Conservation (phyloP, 495 filamentous ascomycete genomes). For the Bombardia bombarda region DNA sequence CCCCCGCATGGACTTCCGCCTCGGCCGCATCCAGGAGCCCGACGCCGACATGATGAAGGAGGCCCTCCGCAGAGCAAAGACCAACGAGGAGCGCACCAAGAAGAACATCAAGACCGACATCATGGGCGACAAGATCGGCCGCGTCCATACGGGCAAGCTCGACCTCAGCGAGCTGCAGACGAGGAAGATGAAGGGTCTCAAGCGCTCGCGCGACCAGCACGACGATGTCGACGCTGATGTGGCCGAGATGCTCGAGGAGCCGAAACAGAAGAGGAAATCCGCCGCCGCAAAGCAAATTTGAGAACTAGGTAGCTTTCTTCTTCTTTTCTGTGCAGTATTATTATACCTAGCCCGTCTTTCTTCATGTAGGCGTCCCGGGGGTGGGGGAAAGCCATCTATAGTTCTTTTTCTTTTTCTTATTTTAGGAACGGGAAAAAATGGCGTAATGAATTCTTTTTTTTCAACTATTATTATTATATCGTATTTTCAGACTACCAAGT, state of each 20-base stretch:
- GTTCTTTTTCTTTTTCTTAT: too few relatives aligned
- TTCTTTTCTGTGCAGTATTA: too few relatives aligned
- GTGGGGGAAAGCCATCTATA: too few relatives aligned
- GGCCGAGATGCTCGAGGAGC: slow-evolving; percentile 6
- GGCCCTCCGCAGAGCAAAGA: slow-evolving; percentile 76
- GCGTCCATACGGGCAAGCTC: slow-evolving; percentile 87
- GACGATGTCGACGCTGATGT: slow-evolving; percentile 13
- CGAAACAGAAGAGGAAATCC: slow-evolving; percentile 16
- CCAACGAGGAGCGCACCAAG: slow-evolving; percentile 69
- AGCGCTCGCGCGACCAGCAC: slow-evolving; percentile 53
- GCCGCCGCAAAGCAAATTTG: too few relatives aligned
- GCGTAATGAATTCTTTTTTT: too few relatives aligned
- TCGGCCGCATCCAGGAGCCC: slow-evolving; percentile 73
- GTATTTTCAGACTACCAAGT: too few relatives aligned
- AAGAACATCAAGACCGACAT: slow-evolving; percentile 91
- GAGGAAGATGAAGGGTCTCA: slow-evolving; percentile 98
- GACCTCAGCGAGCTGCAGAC: slow-evolving; percentile 84
- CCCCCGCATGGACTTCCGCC: slow-evolving; percentile 85
- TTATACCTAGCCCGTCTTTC: too few relatives aligned
- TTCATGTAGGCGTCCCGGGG: too few relatives aligned
- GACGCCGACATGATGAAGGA: slow-evolving; percentile 76
- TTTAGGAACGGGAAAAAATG: too few relatives aligned
- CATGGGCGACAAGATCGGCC: slow-evolving; percentile 91
- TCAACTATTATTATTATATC: too few relatives aligned
- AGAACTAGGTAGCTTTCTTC: too few relatives aligned